Evolutionary conservation across 495 filamentous ascomycete species (phyloP), one percentile per base, ranked within the genome.

Genomic region (Amphirosellinia nigrospora): DNA sequence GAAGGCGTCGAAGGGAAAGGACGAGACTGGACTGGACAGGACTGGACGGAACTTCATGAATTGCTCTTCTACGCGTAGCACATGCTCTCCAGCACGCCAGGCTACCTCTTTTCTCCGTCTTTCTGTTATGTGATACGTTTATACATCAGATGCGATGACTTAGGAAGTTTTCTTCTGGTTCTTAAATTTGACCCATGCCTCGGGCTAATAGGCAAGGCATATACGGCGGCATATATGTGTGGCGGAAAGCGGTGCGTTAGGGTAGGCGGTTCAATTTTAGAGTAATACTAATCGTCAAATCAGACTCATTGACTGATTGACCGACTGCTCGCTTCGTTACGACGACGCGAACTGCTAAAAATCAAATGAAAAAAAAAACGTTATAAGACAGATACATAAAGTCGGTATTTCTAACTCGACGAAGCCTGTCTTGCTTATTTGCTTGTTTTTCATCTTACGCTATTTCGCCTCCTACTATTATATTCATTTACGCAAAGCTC

Each of bases 401-500:
- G n/a, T n/a, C n/a, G n/a, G n/a, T n/a, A n/a, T n/a, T n/a, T n/a
- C n/a, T n/a, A n/a, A n/a, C n/a, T n/a, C n/a, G n/a, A n/a, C n/a
- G 9, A 56, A n/a, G 13, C 3, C 19, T 9, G 53, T n/a, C 19
- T 34, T n/a, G 19, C 7, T 16, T 34, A 52, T 56, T 41, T 63
- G 11, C 39, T 63, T 46, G 10, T 15, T 63, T 30, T 28, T 23
- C 30, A 45, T 53, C n/a, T 21, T 61, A 61, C 36, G 36, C 36
- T 58, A 58, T 36, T 58, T 58, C 32, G 9, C 30, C 19, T 36
- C 19, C 16, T 58, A 58, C 32, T 36, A 58, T 34, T 6, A 2
- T 58, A 36, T n/a, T 32, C 9, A 30, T 11, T 53, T 28, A 53
- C 50, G 26, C 50, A 53, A 53, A 53, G 50, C 50, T 53, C 50